Percentiles rank a stretch among this genome's conserved stretches.
Conservation (phyloP, 768 basidiomycete genomes). For the Tylopilus rubrobrunneus region DNA sequence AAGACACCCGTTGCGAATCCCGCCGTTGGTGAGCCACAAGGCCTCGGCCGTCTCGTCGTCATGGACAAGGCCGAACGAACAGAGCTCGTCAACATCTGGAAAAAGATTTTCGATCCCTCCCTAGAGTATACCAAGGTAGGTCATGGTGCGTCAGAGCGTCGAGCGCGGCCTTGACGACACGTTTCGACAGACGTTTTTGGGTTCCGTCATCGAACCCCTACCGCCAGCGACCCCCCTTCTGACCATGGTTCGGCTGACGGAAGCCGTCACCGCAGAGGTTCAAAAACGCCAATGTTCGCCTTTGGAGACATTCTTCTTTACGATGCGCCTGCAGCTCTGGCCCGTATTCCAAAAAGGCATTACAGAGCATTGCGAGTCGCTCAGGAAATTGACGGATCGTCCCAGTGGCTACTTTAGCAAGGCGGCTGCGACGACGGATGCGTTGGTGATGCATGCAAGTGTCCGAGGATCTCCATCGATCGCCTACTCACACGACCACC, state of each 20-base stretch:
- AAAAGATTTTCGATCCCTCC: constrained; percentile 88
- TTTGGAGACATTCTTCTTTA: constrained; percentile 77
- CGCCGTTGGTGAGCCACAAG: constrained; percentile 23
- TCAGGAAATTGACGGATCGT: constrained; percentile 82
- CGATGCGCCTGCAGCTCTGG: constrained; percentile 84
- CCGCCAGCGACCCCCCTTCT: constrained; percentile 77
- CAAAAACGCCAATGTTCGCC: constrained; percentile 77
- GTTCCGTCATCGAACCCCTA: constrained; percentile 62
- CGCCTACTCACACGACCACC: background rate
- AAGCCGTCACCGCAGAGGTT: constrained; percentile 70
- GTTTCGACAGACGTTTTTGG: constrained; percentile 56
- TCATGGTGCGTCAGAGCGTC: background rate
- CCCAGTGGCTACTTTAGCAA: constrained; percentile 61
- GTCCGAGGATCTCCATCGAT: background rate
- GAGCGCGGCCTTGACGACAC: background rate
- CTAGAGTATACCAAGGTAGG: constrained; percentile 78
- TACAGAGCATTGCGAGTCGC: constrained; percentile 74
- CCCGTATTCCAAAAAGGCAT: constrained; percentile 89
- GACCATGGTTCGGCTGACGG: constrained; percentile 88
- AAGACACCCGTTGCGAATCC: constrained; percentile 32
- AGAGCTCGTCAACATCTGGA: constrained; percentile 71
- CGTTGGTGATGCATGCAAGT: constrained; percentile 57
- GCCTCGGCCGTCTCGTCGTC: constrained; percentile 27
- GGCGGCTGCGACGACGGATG: constrained; percentile 61
- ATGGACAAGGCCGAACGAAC: constrained; percentile 58